Evolutionary conservation across 768 basidiomycete species (phyloP), one percentile per base, ranked within the genome.

Genomic region (Rubroboletus satanas): DNA sequence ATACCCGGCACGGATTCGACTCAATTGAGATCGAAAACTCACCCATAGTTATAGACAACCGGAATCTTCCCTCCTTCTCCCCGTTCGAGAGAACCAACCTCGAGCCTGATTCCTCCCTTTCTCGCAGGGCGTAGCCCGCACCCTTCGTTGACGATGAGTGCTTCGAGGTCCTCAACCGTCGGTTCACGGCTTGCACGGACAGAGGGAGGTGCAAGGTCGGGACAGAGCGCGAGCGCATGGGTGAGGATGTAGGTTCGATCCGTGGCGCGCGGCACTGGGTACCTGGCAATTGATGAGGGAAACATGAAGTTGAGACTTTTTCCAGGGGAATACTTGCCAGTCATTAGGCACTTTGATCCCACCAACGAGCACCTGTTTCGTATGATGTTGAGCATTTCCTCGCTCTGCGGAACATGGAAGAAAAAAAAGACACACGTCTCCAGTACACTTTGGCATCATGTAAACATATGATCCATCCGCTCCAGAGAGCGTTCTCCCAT

Each of bases 71-170:
- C 57, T 17, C 61, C 64, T 58, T 60, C 58, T 32, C 60, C 52
- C 14, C 58, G 62, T 11, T 71, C 71, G 23, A 77, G 59, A 72
- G 71, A 77, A 35, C 79, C 79, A 0, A 67, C 66, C 38, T 81
- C 84, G 2, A 89, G 69, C 26, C 87, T 71, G 32, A 90, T 75
- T 0, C 88, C 88, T n/a, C 83, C 85, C 38, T 80, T 83, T 51
- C 90, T 73, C 1, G 70, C 79, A 1, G 89, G 90, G 4, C 88
- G 75, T 45, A 91, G 69, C 3, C 90, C 90, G 60, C 80, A 79
- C 3, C 81, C 80, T 55, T 79, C 77, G 35, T 78, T 78, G 6
- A 81, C 62, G 33, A 83, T 71, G 33, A 81, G 73, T 2, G 76
- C 68, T 38, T 75, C 66, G 2, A 84, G 59, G 57, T 84, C 83